phyloP scores from a whole-genome alignment of 306 rosid species.

The Sphenostylis stenocarpa region DNA sequence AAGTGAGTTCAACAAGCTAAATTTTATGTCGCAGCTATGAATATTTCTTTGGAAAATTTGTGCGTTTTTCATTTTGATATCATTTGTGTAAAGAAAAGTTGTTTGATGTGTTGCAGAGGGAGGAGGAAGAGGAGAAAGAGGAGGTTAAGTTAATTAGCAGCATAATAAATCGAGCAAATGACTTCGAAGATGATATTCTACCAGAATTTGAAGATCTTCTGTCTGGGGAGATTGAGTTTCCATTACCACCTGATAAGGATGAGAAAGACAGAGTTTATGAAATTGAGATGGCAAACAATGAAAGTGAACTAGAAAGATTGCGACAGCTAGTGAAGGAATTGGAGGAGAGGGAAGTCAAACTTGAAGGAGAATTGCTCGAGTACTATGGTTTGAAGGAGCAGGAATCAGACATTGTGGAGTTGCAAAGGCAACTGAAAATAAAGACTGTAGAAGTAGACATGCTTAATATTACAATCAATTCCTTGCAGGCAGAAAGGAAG shows the following conservation, averaged over 20 bases:
- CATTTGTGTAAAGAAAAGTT: conserved; percentile 16
- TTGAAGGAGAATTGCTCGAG: conserved; percentile 88
- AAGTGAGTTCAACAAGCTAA: conserved; percentile 50
- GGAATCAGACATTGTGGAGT: conserved; percentile 65
- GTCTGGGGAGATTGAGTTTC: conserved; percentile 85
- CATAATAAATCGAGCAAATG: conserved; percentile 64
- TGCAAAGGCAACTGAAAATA: conserved; percentile 74
- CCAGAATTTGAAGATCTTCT: conserved; percentile 78
- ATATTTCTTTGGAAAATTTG: not conserved
- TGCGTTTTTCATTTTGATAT: not conserved
- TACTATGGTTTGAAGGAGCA: conserved; percentile 85
- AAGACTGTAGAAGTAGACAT: conserved; percentile 71
- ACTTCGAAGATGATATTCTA: conserved; percentile 63
- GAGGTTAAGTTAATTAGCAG: conserved; percentile 80
- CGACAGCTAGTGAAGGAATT: conserved; percentile 68
- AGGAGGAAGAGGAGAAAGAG: conserved; percentile 75
- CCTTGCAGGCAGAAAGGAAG: conserved; percentile 86
- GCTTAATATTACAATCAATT: conserved; percentile 78
- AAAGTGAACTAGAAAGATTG: conserved; percentile 67
- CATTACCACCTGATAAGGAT: conserved; percentile 45
- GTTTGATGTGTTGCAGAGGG: conserved; percentile 52
- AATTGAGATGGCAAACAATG: conserved; percentile 80
- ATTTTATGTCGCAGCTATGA: not conserved
- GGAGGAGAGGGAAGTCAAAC: conserved; percentile 95
- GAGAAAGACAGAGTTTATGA: conserved; percentile 65